A percentile compares a stretch with the other conserved stretches of the same genome.
These are phyloP conservation scores for Neostapfia colusana DNA, from an alignment of 176 grass and related monocot species.

Conservation along the genomic window DNA sequence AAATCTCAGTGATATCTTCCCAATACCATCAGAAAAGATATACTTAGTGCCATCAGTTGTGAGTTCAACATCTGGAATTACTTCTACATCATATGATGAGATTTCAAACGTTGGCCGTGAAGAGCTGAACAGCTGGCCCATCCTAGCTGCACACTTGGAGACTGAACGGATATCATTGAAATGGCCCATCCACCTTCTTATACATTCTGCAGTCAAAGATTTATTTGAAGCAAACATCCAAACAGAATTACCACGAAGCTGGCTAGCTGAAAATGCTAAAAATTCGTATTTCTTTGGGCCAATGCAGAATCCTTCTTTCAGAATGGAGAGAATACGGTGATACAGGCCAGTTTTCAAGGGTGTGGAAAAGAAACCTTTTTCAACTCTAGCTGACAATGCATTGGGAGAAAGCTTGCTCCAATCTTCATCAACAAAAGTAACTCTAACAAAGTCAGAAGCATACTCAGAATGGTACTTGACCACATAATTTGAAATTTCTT, in stretches of 20 bases:
- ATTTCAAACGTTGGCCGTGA: constrained; percentile 72
- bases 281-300: constrained; percentile 89
- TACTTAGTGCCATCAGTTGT: constrained; percentile 68
- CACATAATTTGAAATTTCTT: constrained; percentile 89
- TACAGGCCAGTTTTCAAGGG: constrained; percentile 78
- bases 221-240: constrained; percentile 99
- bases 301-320: constrained; percentile 76
- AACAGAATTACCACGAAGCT: constrained; percentile 86
- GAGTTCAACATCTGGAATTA: constrained; percentile 84
- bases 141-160: constrained; percentile 95
- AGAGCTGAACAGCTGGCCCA: constrained; percentile 96
- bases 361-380: constrained; percentile 59
- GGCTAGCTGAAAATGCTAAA: constrained; percentile 97
- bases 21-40: constrained; percentile 95
- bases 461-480: constrained; percentile 59
- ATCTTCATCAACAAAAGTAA: constrained; percentile 96
- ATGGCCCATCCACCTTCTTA: constrained; percentile 92
- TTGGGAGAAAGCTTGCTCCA: constrained; percentile 82
- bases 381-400: constrained; percentile 70
- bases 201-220: constrained; percentile 61
- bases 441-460: constrained; percentile 90
- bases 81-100: constrained; percentile 43
- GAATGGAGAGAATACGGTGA: constrained; percentile 72
- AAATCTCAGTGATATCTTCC: constrained; percentile 69
- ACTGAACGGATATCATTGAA: constrained; percentile 73